Evolutionary conservation across 306 rosid genomes (phyloP), one percentile per base, ranked within the genome.

Genomic region (Trifolium repens): DNA sequence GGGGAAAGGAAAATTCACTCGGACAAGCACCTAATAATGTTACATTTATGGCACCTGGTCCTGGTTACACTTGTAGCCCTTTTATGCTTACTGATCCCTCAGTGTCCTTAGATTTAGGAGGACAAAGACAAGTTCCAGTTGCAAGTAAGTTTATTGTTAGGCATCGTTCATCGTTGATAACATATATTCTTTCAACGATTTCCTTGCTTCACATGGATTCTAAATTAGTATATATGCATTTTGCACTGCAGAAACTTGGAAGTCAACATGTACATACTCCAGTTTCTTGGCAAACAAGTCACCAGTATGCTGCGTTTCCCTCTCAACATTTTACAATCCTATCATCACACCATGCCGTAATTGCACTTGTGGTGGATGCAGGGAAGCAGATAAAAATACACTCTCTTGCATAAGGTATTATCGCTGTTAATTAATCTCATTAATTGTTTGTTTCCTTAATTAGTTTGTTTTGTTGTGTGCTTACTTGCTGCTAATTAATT

Each of bases 351-450:
- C 87, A 26, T 89, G 96, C 80, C 88, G 84, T 15, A 57, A 55
- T 10, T 91, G 96, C 76, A 88, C 91, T 76, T 88, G 97, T 69
- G 96, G 97, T 58, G 96, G 96, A 68, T 93, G 98, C 87, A 82
- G 82, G 60, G 77, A 76, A 67, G 79, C 83, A 24, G 85, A 79
- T 71, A 58, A 64, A 73, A 84, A 15, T 8, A 49, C 84, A 12
- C 22, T 9, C 6, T 55, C 74, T 22, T 89, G 98, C 75, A 64
- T 85, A 70, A 88, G 94, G 94, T 87, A 7, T 8, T 39, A 39
- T 7, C 8, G 22, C 1, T 9, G 71, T 68, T 71, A 37, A 15
- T 69, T 63, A 30, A 54, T 17, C 12, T 7, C 10, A 53, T 53
- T 53, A 17, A 8, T 17, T 54, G n/a, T 44, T 44, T 44, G 30